Base-by-base conservation (phyloP, 345 rosid genomes). In the Tarenaya hassleriana region DNA sequence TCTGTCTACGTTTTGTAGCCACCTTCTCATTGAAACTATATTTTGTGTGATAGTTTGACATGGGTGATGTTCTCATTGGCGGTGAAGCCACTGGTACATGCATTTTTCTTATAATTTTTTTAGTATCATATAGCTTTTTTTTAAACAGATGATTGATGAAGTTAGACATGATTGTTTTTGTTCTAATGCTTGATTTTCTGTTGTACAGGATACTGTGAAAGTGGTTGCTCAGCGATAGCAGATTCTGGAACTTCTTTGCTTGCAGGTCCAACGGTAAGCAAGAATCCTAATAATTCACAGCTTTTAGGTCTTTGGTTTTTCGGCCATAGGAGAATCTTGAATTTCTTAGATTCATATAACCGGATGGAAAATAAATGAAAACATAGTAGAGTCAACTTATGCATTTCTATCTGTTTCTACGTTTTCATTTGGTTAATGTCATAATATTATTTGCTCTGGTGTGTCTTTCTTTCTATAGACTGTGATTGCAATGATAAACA, bases 211-310 rank as follows among this genome's bases (percentile, higher is more conserved):
- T 72, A 60, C 66, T 86, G 95, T 53, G 76, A 73, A 50, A 63
- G 75, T 45, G 75, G 82, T 12, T 92, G 98, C 69, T 67, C 94
- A 7, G 97, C 97, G 10, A 88, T 92, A 73, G 98, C 98, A 48
- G 98, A 92, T 71, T 84, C 97, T 68, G 98, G 98, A 68, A 92
- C 98, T 34, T 88, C 98, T 60, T 65, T 88, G 75, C 55, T 88
- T 62, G 94, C 88, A 15, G 98, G 98, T 56, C 95, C 98, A 58
- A 72, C 94, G 41, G 98, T 92, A 70, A 61, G 83, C 44, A 52
- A 16, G 31, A 51, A 50, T 46, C 47, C 21, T 29, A 13, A 24
- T 17, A 44, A 14, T 10, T 34, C 41, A 15, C 60, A 60, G 40
- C 42, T 39, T 39, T 3, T 39, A 11, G 16, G 3, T 11, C 14